Evolutionary conservation across 1,139 yeast species (phyloP).

Genomic region (Suhomyces guaymorum): DNA sequence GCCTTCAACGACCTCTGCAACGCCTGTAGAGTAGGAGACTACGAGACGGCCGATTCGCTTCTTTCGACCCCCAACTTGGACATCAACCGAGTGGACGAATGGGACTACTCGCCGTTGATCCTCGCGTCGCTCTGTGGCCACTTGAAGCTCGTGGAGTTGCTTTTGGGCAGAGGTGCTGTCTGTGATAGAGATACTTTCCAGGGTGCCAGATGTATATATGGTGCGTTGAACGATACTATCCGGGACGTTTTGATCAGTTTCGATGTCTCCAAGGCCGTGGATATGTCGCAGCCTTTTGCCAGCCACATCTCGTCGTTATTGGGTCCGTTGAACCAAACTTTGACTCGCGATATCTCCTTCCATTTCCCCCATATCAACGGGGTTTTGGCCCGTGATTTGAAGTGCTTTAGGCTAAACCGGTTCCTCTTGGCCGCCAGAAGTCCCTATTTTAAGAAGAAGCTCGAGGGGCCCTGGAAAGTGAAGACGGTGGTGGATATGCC

Average conservation of each 20-base stretch:
- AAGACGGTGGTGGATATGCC: constrained; percentile 27
- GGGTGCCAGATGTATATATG: constrained; percentile 78
- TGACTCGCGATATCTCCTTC: constrained; percentile 41
- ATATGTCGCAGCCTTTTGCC: constrained; percentile 72
- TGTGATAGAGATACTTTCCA: constrained; percentile 80
- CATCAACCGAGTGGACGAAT: constrained; percentile 65
- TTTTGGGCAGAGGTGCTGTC: constrained; percentile 65
- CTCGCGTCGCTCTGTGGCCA: constrained; percentile 79
- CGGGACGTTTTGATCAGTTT: constrained; percentile 57
- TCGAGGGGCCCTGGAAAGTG: constrained; percentile 29
- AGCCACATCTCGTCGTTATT: constrained; percentile 60
- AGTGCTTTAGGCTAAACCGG: constrained; percentile 34
- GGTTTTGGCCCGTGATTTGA: constrained; percentile 14
- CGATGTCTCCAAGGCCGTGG: constrained; percentile 70
- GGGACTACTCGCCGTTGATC: constrained; percentile 74
- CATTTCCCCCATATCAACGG: constrained; percentile 25
- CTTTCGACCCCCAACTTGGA: constrained; percentile 55
- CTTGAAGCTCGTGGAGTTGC: constrained; percentile 55
- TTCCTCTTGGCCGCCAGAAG: constrained; percentile 45
- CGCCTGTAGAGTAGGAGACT: constrained; percentile 72
- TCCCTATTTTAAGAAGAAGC: constrained; percentile 26
- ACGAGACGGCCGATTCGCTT: constrained; percentile 59
- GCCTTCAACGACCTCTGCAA: constrained; percentile 50
- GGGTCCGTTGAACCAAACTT: constrained; percentile 26
- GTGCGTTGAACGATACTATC: constrained; percentile 70